Evolutionary conservation across 1,284 basidiomycete species (phyloP).

Genomic region (Cutaneotrichosporon sp.): DNA sequence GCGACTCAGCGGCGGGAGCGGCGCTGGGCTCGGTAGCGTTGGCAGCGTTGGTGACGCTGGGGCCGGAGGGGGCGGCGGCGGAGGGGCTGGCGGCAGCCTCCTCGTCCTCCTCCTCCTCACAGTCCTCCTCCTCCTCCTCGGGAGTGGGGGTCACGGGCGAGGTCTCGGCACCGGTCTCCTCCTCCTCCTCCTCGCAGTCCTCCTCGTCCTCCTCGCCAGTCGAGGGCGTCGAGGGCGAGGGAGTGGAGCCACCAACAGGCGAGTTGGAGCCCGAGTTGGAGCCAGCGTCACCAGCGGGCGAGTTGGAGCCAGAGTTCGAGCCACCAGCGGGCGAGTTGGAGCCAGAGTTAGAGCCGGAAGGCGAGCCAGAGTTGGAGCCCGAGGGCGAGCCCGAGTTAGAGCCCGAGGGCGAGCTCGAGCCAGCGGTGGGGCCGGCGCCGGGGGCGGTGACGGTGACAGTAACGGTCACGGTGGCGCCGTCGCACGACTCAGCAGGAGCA

Average conservation of each 20-base stretch:
- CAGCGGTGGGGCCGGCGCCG: background rate
- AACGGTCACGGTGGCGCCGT: slow-evolving; percentile 8
- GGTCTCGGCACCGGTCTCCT: background rate
- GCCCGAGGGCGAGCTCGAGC: background rate
- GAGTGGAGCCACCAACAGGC: background rate
- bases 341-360: background rate
- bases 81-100: background rate
- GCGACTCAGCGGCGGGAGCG: background rate
- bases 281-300: too few relatives aligned
- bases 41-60: background rate
- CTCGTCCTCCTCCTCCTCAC: slow-evolving; percentile 2
- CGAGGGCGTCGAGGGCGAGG: background rate
- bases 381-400: background rate
- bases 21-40: too few relatives aligned
- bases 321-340: background rate
- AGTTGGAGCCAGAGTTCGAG: background rate
- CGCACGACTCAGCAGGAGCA: slow-evolving; percentile 1
- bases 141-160: background rate
- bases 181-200: slow-evolving; percentile 8
- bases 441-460: slow-evolving; percentile 16
- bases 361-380: background rate
- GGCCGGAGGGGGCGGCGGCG: background rate
- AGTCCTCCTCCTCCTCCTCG: slow-evolving; percentile 6
- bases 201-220: background rate
- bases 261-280: too few relatives aligned